Conservation (phyloP, 371 early-diverging fungal genomes). For the Apophysomyces trapeziformis region DNA sequence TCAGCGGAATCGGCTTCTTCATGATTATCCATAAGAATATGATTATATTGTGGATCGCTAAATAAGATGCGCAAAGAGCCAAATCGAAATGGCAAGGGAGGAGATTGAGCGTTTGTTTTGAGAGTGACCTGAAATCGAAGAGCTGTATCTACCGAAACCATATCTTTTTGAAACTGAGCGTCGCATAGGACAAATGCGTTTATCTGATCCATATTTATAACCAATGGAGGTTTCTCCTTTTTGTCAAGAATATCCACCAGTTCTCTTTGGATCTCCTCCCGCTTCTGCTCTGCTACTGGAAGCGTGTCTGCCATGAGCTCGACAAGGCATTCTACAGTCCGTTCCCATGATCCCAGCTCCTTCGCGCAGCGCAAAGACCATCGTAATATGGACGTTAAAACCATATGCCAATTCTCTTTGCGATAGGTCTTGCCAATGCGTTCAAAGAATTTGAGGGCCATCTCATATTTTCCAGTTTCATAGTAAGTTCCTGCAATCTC, state of each 20-base stretch:
- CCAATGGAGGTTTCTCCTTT: slow-evolving; percentile 34
- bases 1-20: slow-evolving; percentile 7
- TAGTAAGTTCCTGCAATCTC: slow-evolving; percentile 88
- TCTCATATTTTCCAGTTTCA: slow-evolving; percentile 76
- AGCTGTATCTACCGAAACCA: slow-evolving; percentile 39
- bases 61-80: slow-evolving; percentile 58
- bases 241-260: slow-evolving; percentile 33
- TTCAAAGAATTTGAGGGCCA: slow-evolving; percentile 89
- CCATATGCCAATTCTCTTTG: slow-evolving; percentile 80
- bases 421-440: slow-evolving; percentile 88
- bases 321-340: slow-evolving; percentile 69
- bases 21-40: slow-evolving; percentile 28
- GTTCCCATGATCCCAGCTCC: slow-evolving; percentile 65
- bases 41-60: slow-evolving; percentile 54
- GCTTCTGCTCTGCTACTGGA: slow-evolving; percentile 48
- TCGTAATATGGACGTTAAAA: slow-evolving; percentile 70
- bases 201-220: slow-evolving; percentile 74
- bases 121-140: slow-evolving; percentile 42
- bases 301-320: slow-evolving; percentile 66
- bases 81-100: slow-evolving; percentile 48
- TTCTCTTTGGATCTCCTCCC: slow-evolving; percentile 54
- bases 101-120: slow-evolving; percentile 36
- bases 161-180: slow-evolving; percentile 50
- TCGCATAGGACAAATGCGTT: slow-evolving; percentile 62
- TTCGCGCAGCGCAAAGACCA: slow-evolving; percentile 77